phyloP scores from a whole-genome alignment of 78 protist genomes.

The Dictyostelium brefeldianum region DNA sequence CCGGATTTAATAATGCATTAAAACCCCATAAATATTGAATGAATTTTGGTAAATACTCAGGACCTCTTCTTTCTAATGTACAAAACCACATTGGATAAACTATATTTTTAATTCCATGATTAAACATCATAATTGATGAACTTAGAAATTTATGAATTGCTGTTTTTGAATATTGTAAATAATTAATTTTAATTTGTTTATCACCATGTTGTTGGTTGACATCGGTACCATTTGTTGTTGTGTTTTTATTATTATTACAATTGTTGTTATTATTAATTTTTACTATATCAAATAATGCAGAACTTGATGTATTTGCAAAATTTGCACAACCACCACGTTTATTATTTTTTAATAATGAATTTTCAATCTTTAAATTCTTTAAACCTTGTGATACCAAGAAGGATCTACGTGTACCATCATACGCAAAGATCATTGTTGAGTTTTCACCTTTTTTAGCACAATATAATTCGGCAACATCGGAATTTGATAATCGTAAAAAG shows the following conservation, averaged over 20 bases:
- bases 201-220: not conserved
- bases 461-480: not conserved
- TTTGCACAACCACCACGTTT: not conserved
- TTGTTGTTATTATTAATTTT: not conserved
- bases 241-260: not conserved
- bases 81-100: slow-evolving; percentile 79
- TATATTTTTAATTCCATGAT: slow-evolving; percentile 47
- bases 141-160: slow-evolving; percentile 39
- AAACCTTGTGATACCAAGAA: slow-evolving; percentile 32
- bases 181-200: slow-evolving; percentile 24
- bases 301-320: not conserved
- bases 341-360: not conserved
- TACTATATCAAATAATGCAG: not conserved
- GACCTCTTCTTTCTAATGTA: slow-evolving; percentile 64
- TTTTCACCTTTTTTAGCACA: slow-evolving; percentile 9
- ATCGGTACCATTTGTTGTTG: no score
- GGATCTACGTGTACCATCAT: slow-evolving; percentile 60
- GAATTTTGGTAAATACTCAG: slow-evolving; percentile 68
- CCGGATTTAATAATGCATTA: not conserved
- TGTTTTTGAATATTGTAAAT: not conserved
- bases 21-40: slow-evolving; percentile 71
- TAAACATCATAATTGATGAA: slow-evolving; percentile 46
- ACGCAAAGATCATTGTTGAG: slow-evolving; percentile 45
- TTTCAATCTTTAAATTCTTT: not conserved
- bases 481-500: slow-evolving; percentile 9